A percentile compares a stretch with the other conserved stretches of the same genome.
Evolutionary conservation across 2,329 filamentous ascomycete genomes (phyloP).

Genomic region (Coniochaeta sp.): DNA sequence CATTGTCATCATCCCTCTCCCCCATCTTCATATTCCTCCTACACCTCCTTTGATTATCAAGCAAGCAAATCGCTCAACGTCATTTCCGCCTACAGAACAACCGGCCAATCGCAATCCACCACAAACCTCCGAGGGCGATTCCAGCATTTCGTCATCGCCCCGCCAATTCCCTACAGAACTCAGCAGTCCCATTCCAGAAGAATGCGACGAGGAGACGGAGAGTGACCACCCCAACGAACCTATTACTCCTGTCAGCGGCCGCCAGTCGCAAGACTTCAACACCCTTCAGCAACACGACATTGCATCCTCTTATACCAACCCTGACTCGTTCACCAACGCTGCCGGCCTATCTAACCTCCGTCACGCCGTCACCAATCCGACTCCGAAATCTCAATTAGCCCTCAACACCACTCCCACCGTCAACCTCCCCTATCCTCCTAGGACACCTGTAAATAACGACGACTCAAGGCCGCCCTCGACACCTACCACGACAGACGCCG

Average conservation of each 20-base stretch:
- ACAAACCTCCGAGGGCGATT: conserved; percentile 6
- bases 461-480: conserved; percentile 5
- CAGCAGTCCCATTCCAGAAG: conserved; percentile 46
- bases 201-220: conserved; percentile 54
- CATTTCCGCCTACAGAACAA: conserved; percentile 8
- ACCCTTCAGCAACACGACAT: conserved; percentile 27
- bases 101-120: background rate
- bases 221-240: conserved; percentile 55
- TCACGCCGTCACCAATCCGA: conserved; percentile 18
- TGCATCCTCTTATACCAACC: conserved; percentile 15
- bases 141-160: conserved; percentile 32
- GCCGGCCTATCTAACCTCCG: conserved; percentile 8
- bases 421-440: conserved; percentile 6
- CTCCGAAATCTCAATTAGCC: conserved; percentile 14
- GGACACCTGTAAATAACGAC: conserved; percentile 3
- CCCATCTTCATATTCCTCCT: background rate
- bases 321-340: conserved; percentile 11
- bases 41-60: conserved; percentile 5
- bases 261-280: conserved; percentile 47
- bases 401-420: conserved; percentile 11
- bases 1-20: conserved; percentile 4
- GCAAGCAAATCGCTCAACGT: conserved; percentile 9
- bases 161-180: conserved; percentile 43
- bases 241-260: conserved; percentile 52
- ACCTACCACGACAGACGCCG: conserved; percentile 14